A percentile compares a stretch with the other conserved stretches of the same genome.
Evolutionary conservation across 108 stramenopile genomes (phyloP).

Genomic region (Skeletonema grethae): DNA sequence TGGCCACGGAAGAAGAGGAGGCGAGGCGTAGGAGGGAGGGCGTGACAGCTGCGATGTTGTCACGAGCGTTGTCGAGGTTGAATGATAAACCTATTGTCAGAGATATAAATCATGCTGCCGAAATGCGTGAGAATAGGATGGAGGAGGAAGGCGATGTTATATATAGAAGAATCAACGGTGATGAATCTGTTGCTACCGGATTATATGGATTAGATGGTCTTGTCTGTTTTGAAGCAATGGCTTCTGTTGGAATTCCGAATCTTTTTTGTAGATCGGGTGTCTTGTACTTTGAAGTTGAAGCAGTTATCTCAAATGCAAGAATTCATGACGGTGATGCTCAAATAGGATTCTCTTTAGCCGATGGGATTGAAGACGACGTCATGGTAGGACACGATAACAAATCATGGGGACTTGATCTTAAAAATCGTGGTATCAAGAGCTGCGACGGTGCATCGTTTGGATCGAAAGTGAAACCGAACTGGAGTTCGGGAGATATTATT

Average conservation of each 20-base stretch:
- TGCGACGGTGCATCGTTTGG: background rate
- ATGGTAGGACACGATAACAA: constrained; percentile 9
- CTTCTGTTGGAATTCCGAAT: background rate
- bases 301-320: too few relatives aligned
- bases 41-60: background rate
- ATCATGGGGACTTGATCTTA: constrained; percentile 26
- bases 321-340: background rate
- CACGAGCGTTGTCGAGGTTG: background rate
- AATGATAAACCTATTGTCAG: background rate
- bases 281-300: constrained; percentile 11
- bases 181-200: background rate
- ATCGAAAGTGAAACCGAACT: background rate
- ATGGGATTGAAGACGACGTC: constrained; percentile 12
- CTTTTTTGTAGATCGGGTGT: background rate
- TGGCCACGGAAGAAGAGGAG: constrained; percentile 1
- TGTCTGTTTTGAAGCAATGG: background rate
- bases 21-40: background rate
- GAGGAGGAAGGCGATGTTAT: background rate
- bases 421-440: background rate
- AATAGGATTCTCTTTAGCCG: constrained; percentile 15
- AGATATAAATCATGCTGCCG: background rate
- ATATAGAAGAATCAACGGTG: background rate
- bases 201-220: background rate
- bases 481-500: constrained; percentile 9
- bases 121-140: background rate